A percentile compares a stretch with the other conserved stretches of the same genome.
These are phyloP conservation scores for Xeromyces bisporus DNA, from an alignment of 495 filamentous ascomycete genomes.

Conservation along the genomic window DNA sequence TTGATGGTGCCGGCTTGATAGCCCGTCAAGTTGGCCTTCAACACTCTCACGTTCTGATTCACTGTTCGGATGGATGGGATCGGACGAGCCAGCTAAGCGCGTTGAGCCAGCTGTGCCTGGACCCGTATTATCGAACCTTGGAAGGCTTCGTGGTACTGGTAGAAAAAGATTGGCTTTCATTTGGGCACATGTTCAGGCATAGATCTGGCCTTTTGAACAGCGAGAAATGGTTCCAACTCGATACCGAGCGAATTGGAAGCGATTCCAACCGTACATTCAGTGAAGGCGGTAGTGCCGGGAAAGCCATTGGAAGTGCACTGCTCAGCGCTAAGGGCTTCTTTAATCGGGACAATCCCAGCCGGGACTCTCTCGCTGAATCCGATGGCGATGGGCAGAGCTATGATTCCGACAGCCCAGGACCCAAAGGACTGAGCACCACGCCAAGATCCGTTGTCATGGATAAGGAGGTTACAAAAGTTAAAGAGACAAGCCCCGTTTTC, in stretches of 20 bases:
- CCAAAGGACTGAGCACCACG: conserved; percentile 24
- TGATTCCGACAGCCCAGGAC: conserved; percentile 27
- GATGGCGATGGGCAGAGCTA: conserved; percentile 44
- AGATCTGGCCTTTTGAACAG: conserved; percentile 70
- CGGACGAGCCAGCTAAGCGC: conserved; percentile 90
- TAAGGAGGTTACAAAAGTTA: conserved; percentile 45
- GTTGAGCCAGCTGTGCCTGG: conserved; percentile 82
- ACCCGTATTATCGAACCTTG: conserved; percentile 89
- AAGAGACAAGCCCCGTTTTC: conserved; percentile 90
- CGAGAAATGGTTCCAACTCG: conserved; percentile 88
- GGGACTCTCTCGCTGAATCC: conserved; percentile 44
- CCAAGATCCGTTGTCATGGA: conserved; percentile 26
- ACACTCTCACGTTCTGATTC: conserved; percentile 88
- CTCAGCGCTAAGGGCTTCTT: conserved; percentile 83
- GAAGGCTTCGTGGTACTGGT: conserved; percentile 91
- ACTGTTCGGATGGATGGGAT: conserved; percentile 98
- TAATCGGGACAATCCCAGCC: conserved; percentile 52
- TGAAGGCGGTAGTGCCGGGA: conserved; percentile 42
- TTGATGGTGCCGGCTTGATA: conserved; percentile 73
- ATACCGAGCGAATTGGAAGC: conserved; percentile 45
- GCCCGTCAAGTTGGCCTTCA: conserved; percentile 77
- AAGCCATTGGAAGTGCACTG: conserved; percentile 73
- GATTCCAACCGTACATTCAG: conserved; percentile 26
- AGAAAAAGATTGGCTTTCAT: conserved; percentile 96
- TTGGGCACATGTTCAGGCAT: conserved; percentile 92